Evolutionary conservation across 2,329 filamentous ascomycete species (phyloP).

Genomic region (Ceratocystiopsis sp.): DNA sequence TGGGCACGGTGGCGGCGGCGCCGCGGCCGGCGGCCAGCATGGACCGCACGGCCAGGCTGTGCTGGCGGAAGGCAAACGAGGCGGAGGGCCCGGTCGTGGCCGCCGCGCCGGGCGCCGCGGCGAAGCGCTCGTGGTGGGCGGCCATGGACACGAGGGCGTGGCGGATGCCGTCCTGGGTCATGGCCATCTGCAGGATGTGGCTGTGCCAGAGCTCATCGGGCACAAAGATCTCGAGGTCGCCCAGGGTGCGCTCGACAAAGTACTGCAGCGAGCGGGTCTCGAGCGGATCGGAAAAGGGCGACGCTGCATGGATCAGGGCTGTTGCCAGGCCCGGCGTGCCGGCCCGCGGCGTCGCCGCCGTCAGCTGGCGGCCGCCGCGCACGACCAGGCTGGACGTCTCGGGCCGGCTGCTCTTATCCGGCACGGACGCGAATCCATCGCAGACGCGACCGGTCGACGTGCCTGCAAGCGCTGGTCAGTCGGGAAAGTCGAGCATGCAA

Average conservation of each 20-base stretch:
- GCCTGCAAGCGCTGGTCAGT: no score
- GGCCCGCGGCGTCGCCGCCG: background rate
- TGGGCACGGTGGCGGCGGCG: background rate
- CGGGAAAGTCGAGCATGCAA: no score
- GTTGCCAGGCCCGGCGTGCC: background rate
- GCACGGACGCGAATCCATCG: conserved; percentile 2
- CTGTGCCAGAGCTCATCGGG: conserved; percentile 7
- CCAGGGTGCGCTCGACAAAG: conserved; percentile 5
- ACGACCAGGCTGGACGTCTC: no score
- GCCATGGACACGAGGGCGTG: conserved; percentile 5
- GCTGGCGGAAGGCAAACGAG: conserved; percentile 2
- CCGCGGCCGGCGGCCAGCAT: background rate
- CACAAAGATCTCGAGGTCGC: conserved; percentile 5
- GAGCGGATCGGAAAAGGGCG: conserved; percentile 1
- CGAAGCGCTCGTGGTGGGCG: conserved; percentile 6
- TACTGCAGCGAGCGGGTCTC: conserved; percentile 6
- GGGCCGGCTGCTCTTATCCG: no score
- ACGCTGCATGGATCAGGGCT: conserved; percentile 1
- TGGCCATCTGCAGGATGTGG: conserved; percentile 6
- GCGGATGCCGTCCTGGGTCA: conserved; percentile 5
- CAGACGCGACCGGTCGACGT: conserved; percentile 3
- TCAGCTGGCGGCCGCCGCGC: background rate
- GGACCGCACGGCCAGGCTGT: conserved; percentile 4
- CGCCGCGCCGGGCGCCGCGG: background rate
- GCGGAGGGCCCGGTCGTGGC: background rate